Conservation (phyloP, 148 eudicot species). For the Bassia scoparia region DNA sequence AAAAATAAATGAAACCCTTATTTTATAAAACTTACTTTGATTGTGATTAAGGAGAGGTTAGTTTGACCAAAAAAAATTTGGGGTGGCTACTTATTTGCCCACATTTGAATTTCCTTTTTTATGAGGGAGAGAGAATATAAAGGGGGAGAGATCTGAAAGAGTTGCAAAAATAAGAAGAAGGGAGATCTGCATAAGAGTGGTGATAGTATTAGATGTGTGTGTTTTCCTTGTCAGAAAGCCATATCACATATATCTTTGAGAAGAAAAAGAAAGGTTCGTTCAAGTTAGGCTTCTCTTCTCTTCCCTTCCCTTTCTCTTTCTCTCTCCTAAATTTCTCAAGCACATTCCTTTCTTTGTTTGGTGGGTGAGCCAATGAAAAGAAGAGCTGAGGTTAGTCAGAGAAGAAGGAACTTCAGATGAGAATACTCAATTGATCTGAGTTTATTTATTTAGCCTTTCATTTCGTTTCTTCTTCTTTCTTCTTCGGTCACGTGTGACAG, state of each 20-base stretch:
- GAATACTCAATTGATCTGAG: constrained; percentile 16
- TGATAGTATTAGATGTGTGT: neutral
- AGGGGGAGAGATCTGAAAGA: neutral
- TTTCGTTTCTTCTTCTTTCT: neutral
- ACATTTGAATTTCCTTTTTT: constrained; percentile 3
- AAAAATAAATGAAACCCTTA: too few species aligned
- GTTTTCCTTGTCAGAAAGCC: constrained; percentile 25
- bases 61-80: constrained; percentile 33
- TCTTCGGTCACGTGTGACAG: constrained; percentile 34
- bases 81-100: constrained; percentile 29
- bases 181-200: neutral
- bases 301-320: neutral
- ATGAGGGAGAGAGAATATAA: constrained; percentile 14
- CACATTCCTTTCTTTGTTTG: constrained; percentile 21
- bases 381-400: neutral
- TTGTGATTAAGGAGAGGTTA: constrained; percentile 16
- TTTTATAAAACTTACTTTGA: too few species aligned
- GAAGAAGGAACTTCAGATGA: neutral
- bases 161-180: neutral
- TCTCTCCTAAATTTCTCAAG: neutral
- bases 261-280: neutral
- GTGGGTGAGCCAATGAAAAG: constrained; percentile 20
- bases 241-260: constrained; percentile 16
- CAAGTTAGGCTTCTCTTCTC: neutral
- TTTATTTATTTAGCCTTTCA: neutral